Evolutionary conservation across 1,139 yeast species (phyloP).

Genomic region (Zygoascus hellenicus): DNA sequence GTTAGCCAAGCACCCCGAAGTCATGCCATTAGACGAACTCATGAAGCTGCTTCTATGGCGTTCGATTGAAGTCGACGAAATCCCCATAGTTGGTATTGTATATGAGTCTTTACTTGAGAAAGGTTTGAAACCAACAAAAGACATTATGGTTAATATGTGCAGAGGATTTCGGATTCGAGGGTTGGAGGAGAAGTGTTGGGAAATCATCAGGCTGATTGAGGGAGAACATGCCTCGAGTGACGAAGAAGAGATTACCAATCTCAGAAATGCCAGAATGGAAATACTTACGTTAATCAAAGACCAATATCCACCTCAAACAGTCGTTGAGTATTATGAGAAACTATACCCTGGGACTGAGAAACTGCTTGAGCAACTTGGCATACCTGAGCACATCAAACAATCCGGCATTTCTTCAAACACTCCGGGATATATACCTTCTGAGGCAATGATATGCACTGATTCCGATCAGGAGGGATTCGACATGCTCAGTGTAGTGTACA

Average conservation of each 20-base stretch:
- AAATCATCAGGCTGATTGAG: conserved; percentile 19
- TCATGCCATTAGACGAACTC: conserved; percentile 12
- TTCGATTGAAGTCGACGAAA: conserved; percentile 24
- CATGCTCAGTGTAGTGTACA: conserved; percentile 21
- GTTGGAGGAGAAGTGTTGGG: conserved; percentile 24
- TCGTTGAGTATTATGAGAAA: conserved; percentile 18
- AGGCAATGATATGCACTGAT: background rate
- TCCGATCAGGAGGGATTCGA: conserved; percentile 1
- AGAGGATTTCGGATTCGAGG: conserved; percentile 24
- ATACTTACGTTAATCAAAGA: conserved; percentile 20
- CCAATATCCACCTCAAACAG: conserved; percentile 20
- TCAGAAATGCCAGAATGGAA: conserved; percentile 18
- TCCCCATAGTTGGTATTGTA: conserved; percentile 21
- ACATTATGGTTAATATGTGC: conserved; percentile 18
- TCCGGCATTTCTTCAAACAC: background rate
- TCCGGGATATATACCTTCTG: conserved; percentile 6
- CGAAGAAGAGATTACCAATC: too few species aligned
- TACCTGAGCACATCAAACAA: conserved; percentile 7
- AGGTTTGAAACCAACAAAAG: conserved; percentile 17
- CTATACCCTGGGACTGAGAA: conserved; percentile 13
- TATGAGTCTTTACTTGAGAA: conserved; percentile 22
- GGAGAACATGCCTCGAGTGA: conserved; percentile 14
- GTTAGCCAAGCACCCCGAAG: conserved; percentile 7
- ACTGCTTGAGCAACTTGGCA: conserved; percentile 13
- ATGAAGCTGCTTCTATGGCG: conserved; percentile 18